These are phyloP conservation scores for Epichloe gansuensis DNA, from an alignment of 2,329 filamentous ascomycete genomes.

Conservation along the genomic window DNA sequence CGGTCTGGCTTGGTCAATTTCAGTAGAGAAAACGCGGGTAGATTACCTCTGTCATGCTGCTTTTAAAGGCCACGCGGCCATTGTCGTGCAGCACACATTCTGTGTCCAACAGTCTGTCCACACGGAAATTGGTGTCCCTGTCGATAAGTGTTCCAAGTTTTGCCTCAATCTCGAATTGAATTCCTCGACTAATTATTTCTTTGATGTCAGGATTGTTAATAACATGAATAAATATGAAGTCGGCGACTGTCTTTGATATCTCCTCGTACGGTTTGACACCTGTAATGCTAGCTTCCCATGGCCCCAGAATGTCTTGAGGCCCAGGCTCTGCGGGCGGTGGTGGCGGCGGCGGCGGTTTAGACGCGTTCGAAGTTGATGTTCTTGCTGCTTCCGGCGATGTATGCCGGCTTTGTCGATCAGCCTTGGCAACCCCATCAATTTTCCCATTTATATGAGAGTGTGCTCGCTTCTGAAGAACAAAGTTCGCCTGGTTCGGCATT, in stretches of 20 bases:
- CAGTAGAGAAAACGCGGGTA: not conserved
- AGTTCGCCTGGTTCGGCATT: slow-evolving; percentile 31
- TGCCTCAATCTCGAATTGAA: slow-evolving; percentile 85
- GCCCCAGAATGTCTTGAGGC: slow-evolving; percentile 31
- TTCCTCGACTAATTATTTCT: slow-evolving; percentile 49
- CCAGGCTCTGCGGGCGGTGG: slow-evolving; percentile 17
- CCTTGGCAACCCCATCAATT: slow-evolving; percentile 16
- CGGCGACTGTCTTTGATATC: slow-evolving; percentile 61
- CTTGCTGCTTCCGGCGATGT: slow-evolving; percentile 34
- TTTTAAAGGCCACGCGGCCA: slow-evolving; percentile 59
- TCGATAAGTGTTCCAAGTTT: slow-evolving; percentile 78
- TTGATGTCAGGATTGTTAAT: slow-evolving; percentile 53
- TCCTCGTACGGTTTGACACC: slow-evolving; percentile 62
- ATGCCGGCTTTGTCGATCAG: slow-evolving; percentile 29
- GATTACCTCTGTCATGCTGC: slow-evolving; percentile 79
- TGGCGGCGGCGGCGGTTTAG: slow-evolving; percentile 12
- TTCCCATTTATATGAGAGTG: slow-evolving; percentile 28
- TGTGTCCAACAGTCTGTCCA: slow-evolving; percentile 53
- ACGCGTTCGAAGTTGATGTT: slow-evolving; percentile 12
- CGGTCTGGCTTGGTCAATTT: not conserved
- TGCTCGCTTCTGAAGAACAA: slow-evolving; percentile 29
- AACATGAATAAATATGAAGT: slow-evolving; percentile 66
- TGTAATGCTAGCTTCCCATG: slow-evolving; percentile 58
- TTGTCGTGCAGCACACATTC: slow-evolving; percentile 57
- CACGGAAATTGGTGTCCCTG: slow-evolving; percentile 56